Evolutionary conservation across 306 rosid species (phyloP), one percentile per base, ranked within the genome.

Genomic region (Pyrus bretschneideri): DNA sequence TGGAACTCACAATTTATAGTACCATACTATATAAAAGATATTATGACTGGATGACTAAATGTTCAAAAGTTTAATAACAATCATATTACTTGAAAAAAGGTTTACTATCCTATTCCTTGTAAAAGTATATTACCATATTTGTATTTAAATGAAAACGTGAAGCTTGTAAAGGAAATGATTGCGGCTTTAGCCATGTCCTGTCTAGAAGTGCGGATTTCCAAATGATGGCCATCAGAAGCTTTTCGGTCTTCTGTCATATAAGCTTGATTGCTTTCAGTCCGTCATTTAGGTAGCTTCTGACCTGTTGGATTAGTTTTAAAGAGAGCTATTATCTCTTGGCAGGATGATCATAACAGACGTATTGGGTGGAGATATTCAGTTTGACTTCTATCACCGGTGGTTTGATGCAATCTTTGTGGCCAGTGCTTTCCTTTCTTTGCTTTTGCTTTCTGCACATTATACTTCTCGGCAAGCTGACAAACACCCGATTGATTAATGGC

Each of bases 281-380:
- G 58, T 62, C 11, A 51, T 63, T 74, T n/a, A 30, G 15, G 15
- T 49, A 62, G 45, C 78, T 64, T 51, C 45, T 22, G 52, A 25
- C 33, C 64, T 44, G 46, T 44, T 59, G 33, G n/a, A 59, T 19
- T 23, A 60, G 22, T 23, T 38, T 17, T 29, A 23, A 33, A 30
- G 63, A 21, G 22, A 62, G 57, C 72, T 49, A 54, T 62, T 31
- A 38, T 45, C 27, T 74, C 19, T n/a, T 82, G 72, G 72, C 96
- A 92, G 98, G 89, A 90, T 90, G 75, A 95, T 95, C 79, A 95
- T 95, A 72, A 95, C 99, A n/a, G 99, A 95, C 78, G 99, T 92
- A 58, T 77, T 95, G 86, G 99, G 98, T 44, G 98, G 98, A 67
- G 97, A 95, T 89, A 92, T 95, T 83, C 99, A 95, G 78, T 95